Evolutionary conservation across 768 basidiomycete species (phyloP).

Genomic region (Gelatoporia subvermispora): DNA sequence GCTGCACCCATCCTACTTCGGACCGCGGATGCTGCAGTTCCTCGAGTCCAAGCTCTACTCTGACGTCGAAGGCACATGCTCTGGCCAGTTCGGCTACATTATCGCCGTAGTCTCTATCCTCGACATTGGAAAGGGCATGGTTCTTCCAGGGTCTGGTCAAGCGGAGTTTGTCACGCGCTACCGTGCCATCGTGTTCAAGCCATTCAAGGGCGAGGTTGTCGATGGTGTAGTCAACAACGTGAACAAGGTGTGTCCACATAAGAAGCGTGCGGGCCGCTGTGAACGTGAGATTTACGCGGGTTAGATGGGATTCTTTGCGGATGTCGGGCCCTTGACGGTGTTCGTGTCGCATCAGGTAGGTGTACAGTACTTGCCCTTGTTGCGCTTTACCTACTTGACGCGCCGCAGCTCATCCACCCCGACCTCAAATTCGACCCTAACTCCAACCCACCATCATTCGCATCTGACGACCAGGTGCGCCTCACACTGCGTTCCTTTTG

Average conservation of each 20-base stretch:
- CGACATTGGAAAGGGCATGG: conserved; percentile 90
- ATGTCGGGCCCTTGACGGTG: conserved; percentile 89
- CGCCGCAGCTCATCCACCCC: conserved; percentile 76
- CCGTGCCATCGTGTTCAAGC: conserved; percentile 97
- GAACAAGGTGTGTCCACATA: conserved; percentile 70
- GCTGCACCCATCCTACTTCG: conserved; percentile 97
- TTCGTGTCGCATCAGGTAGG: conserved; percentile 97
- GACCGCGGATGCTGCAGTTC: conserved; percentile 90
- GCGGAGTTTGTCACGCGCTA: conserved; percentile 95
- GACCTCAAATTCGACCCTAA: conserved; percentile 95
- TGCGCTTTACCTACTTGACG: not conserved
- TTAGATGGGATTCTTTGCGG: conserved; percentile 98
- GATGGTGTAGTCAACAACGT: conserved; percentile 96
- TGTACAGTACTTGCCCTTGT: conserved; percentile 18
- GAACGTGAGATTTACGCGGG: not conserved
- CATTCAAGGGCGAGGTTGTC: conserved; percentile 99
- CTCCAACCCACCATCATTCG: conserved; percentile 94
- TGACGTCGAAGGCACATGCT: conserved; percentile 96
- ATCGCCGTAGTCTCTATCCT: conserved; percentile 88
- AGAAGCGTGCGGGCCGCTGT: too few species aligned
- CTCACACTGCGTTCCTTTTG: not conserved
- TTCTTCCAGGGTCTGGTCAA: conserved; percentile 86
- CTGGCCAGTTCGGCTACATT: conserved; percentile 92
- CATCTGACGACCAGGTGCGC: conserved; percentile 79
- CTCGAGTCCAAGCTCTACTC: conserved; percentile 90